Evolutionary conservation across 768 basidiomycete genomes (phyloP).

Genomic region (Mycena vitilis): DNA sequence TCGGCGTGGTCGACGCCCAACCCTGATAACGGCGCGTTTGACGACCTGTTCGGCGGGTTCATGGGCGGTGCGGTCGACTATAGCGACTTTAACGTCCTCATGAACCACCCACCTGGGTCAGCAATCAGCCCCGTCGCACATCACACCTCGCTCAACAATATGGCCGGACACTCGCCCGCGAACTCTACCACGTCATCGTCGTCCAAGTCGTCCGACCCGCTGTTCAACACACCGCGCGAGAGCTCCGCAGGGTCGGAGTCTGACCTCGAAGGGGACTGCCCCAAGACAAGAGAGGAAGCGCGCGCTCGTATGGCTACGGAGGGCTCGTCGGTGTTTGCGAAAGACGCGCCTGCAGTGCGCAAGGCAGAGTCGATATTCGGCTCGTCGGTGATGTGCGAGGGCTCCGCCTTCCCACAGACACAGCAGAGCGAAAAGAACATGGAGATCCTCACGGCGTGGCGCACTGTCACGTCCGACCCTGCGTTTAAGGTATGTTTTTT

Average conservation of each 20-base stretch:
- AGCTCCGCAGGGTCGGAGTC: conserved; percentile 45
- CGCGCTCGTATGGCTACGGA: conserved; percentile 58
- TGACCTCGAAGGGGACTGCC: conserved; percentile 51
- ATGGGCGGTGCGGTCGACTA: conserved; percentile 45
- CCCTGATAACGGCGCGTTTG: conserved; percentile 53
- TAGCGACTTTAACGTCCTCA: conserved; percentile 44
- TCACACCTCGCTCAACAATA: conserved; percentile 44
- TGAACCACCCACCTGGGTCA: conserved; percentile 45
- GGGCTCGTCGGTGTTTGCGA: conserved; percentile 75
- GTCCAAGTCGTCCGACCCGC: conserved; percentile 47
- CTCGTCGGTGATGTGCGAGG: conserved; percentile 73
- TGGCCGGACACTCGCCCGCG: conserved; percentile 37
- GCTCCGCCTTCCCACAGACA: conserved; percentile 76
- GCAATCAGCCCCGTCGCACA: conserved; percentile 71
- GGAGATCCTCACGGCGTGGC: conserved; percentile 84
- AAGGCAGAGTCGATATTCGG: conserved; percentile 60
- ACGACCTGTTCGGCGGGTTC: conserved; percentile 60
- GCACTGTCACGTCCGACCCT: conserved; percentile 78
- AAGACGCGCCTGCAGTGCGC: conserved; percentile 45
- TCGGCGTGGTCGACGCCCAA: conserved; percentile 57
- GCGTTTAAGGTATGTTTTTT: conserved; percentile 73
- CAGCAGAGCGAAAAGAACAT: conserved; percentile 78
- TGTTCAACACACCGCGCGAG: conserved; percentile 50
- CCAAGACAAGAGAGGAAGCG: conserved; percentile 67
- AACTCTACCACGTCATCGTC: conserved; percentile 54